Evolutionary conservation across 2,329 filamentous ascomycete genomes (phyloP), one percentile per base, ranked within the genome.

Genomic region (Stemphylium beticola): DNA sequence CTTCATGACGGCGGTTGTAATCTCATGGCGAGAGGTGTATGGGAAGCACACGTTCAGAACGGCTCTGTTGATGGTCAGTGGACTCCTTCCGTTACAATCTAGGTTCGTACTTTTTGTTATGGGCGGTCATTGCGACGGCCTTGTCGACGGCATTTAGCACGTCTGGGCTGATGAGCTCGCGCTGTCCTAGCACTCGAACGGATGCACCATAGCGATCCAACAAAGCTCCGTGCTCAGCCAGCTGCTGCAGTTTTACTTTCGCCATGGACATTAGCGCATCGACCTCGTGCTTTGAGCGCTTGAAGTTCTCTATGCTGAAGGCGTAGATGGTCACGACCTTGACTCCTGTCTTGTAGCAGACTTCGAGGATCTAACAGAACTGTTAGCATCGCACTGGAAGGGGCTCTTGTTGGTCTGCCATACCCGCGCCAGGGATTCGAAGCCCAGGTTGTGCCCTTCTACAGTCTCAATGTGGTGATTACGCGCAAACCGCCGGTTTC

Each of bases 271-370:
- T 99, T 59, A 99, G 80, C 26, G 92, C 93, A 72, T 97, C 92
- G 8, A 99, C 95, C 76, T 99, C 95, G 76, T 96, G 95, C 76
- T 95, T 93, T 18, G 92, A 93, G 5, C 95, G 87, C 75, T 98
- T 96, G 81, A 96, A 99, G 79, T 99, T 99, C 78, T 99, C 95
- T 70, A 99, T 97, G 72, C 92, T 96, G 78, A 99, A 99, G 14
- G 95, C 95, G 75, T 98, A 99, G 60, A 99, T 92, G 4, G 95
- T 98, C 34, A 99, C 93, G 8, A 96, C 92, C 75, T 95, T 93
- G 60, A 99, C 93, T 49, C 95, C 95, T 55, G 90, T 92, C 74
- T 96, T 97, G 82, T 98, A 99, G 83, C 95, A 98, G 50, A 99
- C 91, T 77, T 99, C 95, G 55, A 99, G 87, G 48, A 98, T 92